Base-by-base conservation (phyloP, 306 rosid genomes). In the Styphnolobium japonicum region DNA sequence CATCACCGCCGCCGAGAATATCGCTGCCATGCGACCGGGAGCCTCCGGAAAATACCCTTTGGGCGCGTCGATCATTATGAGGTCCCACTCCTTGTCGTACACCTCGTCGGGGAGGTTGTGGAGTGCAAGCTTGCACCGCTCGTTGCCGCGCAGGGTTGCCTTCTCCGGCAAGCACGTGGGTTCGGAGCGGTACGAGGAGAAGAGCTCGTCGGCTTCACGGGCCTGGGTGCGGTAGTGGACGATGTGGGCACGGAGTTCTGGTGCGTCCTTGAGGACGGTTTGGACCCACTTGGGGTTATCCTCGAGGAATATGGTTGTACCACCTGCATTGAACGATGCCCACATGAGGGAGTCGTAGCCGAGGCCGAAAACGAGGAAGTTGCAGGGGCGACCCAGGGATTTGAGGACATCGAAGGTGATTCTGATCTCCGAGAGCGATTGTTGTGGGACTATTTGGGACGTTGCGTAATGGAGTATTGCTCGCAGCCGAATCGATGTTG, bases 341-440 rank as follows among this genome's bases (percentile, higher is more conserved):
- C 98, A 92, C 98, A 94, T 94, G 21, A 92, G 88, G 0, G 98
- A 94, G 60, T 94, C 98, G 73, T 84, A 88, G 34, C 98, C 98
- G 6, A 94, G 84, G 0, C 97, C 98, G 61, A 92, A 92, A 0
- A 94, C 87, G 48, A 94, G 94, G 81, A 94, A 90, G 64, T 92
- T 94, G 66, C 81, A 68, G 2, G 96, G 95, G 7, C 88, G 93
- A 10, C 81, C 51, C 15, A 86, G 66, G 3, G 87, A 27, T 67
- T 86, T 85, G 46, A 94, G 79, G 2, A 92, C 97, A 18, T 89
- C 61, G 81, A 85, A 84, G 5, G 98, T 82, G 10, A 89, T 43
- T 23, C 3, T 64, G 77, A 94, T 88, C 79, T 94, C 98, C 5
- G 48, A 63, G 5, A 83, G 3, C 0, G 91, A 83, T 34, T 94